These are phyloP conservation scores for Halenospora varia DNA, from an alignment of 495 filamentous ascomycete species.

Conservation along the genomic window DNA sequence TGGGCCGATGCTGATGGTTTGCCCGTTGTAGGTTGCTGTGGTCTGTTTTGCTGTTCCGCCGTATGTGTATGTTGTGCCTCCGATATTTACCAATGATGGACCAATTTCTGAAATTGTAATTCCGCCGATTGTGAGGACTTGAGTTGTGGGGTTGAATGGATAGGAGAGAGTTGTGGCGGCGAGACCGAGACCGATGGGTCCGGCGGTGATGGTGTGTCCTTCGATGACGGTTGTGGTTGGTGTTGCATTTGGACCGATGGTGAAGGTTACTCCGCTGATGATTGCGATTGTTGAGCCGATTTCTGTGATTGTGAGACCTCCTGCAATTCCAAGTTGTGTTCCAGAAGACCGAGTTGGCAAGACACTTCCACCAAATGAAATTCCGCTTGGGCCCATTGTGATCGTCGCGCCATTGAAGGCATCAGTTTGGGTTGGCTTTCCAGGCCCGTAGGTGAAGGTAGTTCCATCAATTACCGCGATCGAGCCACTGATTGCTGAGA, in stretches of 20 bases:
- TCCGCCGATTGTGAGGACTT: slow-evolving; percentile 17
- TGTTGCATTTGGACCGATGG: slow-evolving; percentile 32
- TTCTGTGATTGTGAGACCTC: slow-evolving; percentile 44
- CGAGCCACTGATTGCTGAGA: slow-evolving; percentile 41
- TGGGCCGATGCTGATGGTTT: slow-evolving; percentile 21
- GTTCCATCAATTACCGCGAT: slow-evolving; percentile 39
- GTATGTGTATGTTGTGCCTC: slow-evolving; percentile 19
- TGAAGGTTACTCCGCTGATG: slow-evolving; percentile 40
- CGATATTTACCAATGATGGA: slow-evolving; percentile 11
- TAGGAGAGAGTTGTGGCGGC: slow-evolving; percentile 35
- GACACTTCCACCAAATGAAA: slow-evolving; percentile 36
- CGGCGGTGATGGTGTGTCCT: slow-evolving; percentile 33
- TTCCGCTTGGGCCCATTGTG: slow-evolving; percentile 42
- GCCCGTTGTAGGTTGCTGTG: slow-evolving; percentile 15
- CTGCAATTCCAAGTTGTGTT: slow-evolving; percentile 39
- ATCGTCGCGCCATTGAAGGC: slow-evolving; percentile 21
- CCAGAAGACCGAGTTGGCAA: slow-evolving; percentile 28
- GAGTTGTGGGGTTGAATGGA: slow-evolving; percentile 37
- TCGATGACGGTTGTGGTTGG: slow-evolving; percentile 28
- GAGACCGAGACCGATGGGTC: slow-evolving; percentile 40
- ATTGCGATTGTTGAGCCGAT: slow-evolving; percentile 46
- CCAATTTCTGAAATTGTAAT: slow-evolving; percentile 22
- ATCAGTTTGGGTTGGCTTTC: slow-evolving; percentile 19
- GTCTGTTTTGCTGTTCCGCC: slow-evolving; percentile 8
- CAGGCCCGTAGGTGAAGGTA: slow-evolving; percentile 37